Evolutionary conservation across 2,329 filamentous ascomycete species (phyloP).

Genomic region (Conoideocrella luteorostrata): DNA sequence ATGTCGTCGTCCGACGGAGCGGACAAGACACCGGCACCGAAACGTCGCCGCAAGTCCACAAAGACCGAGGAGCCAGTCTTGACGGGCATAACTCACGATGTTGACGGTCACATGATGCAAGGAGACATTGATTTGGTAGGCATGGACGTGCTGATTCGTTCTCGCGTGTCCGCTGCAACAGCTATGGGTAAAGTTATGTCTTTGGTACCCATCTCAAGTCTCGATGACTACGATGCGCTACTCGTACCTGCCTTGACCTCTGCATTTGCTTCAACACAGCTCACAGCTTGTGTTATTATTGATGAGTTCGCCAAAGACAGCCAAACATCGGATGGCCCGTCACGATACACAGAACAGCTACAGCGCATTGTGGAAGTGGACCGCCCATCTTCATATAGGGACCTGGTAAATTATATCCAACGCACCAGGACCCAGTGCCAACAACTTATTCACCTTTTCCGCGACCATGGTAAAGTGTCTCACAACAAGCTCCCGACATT

Average conservation of each 20-base stretch:
- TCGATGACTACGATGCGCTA: slow-evolving; percentile 57
- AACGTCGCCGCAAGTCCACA: slow-evolving; percentile 77
- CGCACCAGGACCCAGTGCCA: slow-evolving; percentile 87
- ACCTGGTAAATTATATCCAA: slow-evolving; percentile 84
- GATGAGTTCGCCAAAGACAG: slow-evolving; percentile 76
- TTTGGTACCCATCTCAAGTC: slow-evolving; percentile 58
- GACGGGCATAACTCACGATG: slow-evolving; percentile 74
- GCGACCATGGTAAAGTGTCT: slow-evolving; percentile 79
- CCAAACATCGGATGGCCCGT: slow-evolving; percentile 30
- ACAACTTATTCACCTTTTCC: slow-evolving; percentile 83
- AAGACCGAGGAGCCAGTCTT: slow-evolving; percentile 66
- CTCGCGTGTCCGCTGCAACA: slow-evolving; percentile 77
- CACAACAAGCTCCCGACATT: slow-evolving; percentile 69
- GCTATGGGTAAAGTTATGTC: slow-evolving; percentile 83
- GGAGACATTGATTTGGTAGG: slow-evolving; percentile 94
- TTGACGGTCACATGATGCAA: slow-evolving; percentile 96
- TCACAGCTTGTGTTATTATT: slow-evolving; percentile 74
- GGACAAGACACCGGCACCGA: slow-evolving; percentile 59
- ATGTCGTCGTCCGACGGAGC: slow-evolving; percentile 46
- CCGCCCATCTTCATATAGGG: slow-evolving; percentile 75
- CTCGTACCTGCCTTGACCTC: slow-evolving; percentile 64
- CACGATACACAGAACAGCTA: slow-evolving; percentile 57
- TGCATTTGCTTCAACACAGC: slow-evolving; percentile 76
- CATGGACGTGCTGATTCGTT: slow-evolving; percentile 79
- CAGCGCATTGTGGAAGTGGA: slow-evolving; percentile 75